Evolutionary conservation across 306 rosid genomes (phyloP).

Genomic region (Sindora glabra): DNA sequence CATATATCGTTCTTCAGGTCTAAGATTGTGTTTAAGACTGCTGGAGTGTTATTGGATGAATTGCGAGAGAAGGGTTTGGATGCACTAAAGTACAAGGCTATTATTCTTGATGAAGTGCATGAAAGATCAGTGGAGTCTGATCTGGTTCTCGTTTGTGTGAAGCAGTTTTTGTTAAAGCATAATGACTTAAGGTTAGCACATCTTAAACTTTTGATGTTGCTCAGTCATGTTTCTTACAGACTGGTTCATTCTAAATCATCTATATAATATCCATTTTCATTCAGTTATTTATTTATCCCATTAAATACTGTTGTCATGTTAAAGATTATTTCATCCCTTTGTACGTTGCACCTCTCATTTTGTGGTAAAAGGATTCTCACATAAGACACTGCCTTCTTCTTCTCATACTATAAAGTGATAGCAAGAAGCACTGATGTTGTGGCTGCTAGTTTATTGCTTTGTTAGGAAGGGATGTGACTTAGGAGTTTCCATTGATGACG

Average conservation of each 20-base stretch:
- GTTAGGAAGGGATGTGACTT: not conserved
- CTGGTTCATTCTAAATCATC: not conserved
- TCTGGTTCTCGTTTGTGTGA: slow-evolving; percentile 79
- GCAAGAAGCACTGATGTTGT: not conserved
- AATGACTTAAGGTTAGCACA: slow-evolving; percentile 64
- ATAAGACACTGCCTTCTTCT: not conserved
- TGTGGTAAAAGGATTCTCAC: not conserved
- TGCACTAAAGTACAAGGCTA: slow-evolving; percentile 75
- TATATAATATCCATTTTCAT: not conserved
- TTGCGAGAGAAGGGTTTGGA: slow-evolving; percentile 65
- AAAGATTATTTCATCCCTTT: not conserved
- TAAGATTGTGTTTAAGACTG: slow-evolving; percentile 74
- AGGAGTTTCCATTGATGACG: not conserved
- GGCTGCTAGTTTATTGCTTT: not conserved
- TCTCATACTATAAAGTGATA: not conserved
- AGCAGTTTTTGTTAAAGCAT: slow-evolving; percentile 71
- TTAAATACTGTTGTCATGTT: not conserved
- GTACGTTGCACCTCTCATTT: not conserved
- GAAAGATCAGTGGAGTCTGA: slow-evolving; percentile 95
- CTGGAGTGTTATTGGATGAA: slow-evolving; percentile 90
- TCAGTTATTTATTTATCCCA: not conserved
- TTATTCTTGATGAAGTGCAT: slow-evolving; percentile 91
- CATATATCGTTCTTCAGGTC: slow-evolving; percentile 35
- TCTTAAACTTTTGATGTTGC: slow-evolving; percentile 3
- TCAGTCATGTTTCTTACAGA: not conserved